phyloP scores from a whole-genome alignment of 371 early-diverging fungal genomes.

The Rhizopus arrhizus region DNA sequence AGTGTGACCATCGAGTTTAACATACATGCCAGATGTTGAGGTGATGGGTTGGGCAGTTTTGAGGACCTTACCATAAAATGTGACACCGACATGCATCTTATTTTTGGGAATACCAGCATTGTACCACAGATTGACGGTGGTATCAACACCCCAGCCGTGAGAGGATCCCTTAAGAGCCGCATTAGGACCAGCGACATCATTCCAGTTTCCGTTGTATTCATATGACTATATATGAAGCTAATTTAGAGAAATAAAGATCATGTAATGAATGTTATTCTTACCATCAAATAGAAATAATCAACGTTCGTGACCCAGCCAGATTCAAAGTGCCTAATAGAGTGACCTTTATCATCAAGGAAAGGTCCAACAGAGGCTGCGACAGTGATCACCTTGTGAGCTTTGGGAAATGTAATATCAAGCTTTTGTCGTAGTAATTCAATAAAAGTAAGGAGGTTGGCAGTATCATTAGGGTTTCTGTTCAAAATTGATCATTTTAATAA shows the following conservation, averaged over 20 bases:
- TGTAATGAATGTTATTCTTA: conserved; percentile 7
- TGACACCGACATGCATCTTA: conserved; percentile 60
- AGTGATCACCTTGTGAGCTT: conserved; percentile 61
- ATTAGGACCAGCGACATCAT: conserved; percentile 59
- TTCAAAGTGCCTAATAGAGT: conserved; percentile 49
- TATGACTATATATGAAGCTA: conserved; percentile 38
- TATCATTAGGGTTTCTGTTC: conserved; percentile 48
- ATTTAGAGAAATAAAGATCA: conserved; percentile 9
- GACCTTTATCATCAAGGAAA: conserved; percentile 49
- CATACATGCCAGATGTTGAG: conserved; percentile 15
- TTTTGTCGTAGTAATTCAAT: conserved; percentile 63
- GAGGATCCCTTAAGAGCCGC: conserved; percentile 57
- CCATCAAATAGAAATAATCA: conserved; percentile 68
- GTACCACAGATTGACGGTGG: conserved; percentile 57
- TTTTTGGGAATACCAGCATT: conserved; percentile 60
- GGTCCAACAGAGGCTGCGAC: conserved; percentile 69
- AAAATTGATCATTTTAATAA: background rate
- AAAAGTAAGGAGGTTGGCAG: conserved; percentile 49
- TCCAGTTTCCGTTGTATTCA: conserved; percentile 58
- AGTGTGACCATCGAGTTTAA: conserved; percentile 24
- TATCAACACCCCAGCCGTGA: conserved; percentile 46
- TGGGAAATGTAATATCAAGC: conserved; percentile 50
- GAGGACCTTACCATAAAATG: conserved; percentile 61
- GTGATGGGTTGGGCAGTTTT: conserved; percentile 23
- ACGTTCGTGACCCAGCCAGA: conserved; percentile 58